Evolutionary conservation across 768 basidiomycete species (phyloP).

Genomic region (Tricholoma flavovirens): DNA sequence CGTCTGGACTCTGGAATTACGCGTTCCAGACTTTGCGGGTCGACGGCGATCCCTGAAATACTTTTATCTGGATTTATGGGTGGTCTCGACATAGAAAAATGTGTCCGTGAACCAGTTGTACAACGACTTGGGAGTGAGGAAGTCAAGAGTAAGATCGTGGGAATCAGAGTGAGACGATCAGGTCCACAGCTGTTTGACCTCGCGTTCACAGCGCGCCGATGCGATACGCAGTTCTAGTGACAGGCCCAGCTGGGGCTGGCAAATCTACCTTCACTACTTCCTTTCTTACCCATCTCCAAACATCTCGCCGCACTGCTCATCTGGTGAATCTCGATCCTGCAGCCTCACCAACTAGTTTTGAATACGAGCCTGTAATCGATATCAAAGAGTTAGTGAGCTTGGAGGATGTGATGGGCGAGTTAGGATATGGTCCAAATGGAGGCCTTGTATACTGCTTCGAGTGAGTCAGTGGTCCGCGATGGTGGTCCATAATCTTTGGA

Average conservation of each 20-base stretch:
- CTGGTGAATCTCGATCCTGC: constrained; percentile 98
- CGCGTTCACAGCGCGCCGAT: constrained; percentile 29
- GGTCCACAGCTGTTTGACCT: not conserved
- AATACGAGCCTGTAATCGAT: constrained; percentile 89
- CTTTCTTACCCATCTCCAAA: constrained; percentile 82
- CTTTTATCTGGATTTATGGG: constrained; percentile 68
- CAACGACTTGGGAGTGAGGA: not conserved
- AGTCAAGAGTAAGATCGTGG: constrained; percentile 12
- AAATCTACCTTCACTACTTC: constrained; percentile 92
- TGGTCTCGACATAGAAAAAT: constrained; percentile 63
- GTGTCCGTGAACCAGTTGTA: not conserved
- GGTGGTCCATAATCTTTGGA: not conserved
- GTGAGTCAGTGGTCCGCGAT: constrained; percentile 62
- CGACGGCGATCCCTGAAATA: constrained; percentile 73
- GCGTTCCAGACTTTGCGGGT: constrained; percentile 81
- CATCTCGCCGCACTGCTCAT: constrained; percentile 79
- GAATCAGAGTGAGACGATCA: constrained; percentile 4
- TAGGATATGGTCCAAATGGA: constrained; percentile 94
- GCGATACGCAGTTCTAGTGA: constrained; percentile 86
- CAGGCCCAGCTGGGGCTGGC: constrained; percentile 97
- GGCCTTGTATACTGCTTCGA: constrained; percentile 98
- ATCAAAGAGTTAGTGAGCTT: constrained; percentile 89
- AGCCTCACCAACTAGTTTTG: constrained; percentile 78
- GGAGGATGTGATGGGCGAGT: constrained; percentile 94
- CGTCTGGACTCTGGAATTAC: constrained; percentile 83